phyloP scores from a whole-genome alignment of 2,329 filamentous ascomycete genomes.

The Aspergillus persii region DNA sequence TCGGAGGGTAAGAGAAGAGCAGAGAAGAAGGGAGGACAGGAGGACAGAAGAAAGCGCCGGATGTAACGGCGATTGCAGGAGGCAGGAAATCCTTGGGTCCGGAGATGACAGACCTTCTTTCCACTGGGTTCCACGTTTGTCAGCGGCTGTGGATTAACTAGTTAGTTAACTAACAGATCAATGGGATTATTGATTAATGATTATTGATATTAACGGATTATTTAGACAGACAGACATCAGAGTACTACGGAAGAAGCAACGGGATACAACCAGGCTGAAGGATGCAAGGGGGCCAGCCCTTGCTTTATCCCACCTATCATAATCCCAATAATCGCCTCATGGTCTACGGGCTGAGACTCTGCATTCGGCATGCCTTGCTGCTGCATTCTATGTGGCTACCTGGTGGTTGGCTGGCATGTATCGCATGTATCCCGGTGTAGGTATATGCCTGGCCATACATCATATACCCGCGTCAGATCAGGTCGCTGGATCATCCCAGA shows the following conservation, averaged over 20 bases:
- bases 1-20: not conserved
- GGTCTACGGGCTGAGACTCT: not conserved
- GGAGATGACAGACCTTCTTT: not conserved
- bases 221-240: too few relatives aligned
- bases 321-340: too few relatives aligned
- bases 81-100: not conserved
- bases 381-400: not conserved
- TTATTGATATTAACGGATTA: too few relatives aligned
- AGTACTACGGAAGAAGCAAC: too few relatives aligned
- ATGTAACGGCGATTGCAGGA: constrained; percentile 28
- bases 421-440: not conserved
- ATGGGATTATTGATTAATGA: too few relatives aligned
- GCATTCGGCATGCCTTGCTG: not conserved
- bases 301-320: too few relatives aligned
- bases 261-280: too few relatives aligned
- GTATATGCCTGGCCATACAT: too few relatives aligned
- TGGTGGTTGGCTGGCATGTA: not conserved
- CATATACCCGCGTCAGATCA: not conserved
- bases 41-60: constrained; percentile 17
- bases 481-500: too few relatives aligned
- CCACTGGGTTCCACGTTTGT: not conserved
- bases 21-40: not conserved
- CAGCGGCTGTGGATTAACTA: not conserved
- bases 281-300: too few relatives aligned
- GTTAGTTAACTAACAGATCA: too few relatives aligned